A percentile compares a stretch with the other conserved stretches of the same genome.
phyloP scores from a whole-genome alignment of 2,329 filamentous ascomycete genomes.

The Metarhizium anisopliae region DNA sequence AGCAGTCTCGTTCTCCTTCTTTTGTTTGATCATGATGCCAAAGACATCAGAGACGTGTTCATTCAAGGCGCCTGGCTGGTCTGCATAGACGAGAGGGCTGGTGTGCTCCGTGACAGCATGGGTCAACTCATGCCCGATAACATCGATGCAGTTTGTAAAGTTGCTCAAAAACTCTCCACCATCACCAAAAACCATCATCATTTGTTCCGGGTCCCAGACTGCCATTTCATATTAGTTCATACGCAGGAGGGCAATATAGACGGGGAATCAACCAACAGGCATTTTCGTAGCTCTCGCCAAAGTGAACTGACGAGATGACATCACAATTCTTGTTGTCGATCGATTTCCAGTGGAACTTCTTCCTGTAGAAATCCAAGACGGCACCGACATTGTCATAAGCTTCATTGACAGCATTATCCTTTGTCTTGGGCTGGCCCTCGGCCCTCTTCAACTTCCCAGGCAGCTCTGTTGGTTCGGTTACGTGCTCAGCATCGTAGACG shows the following conservation, averaged over 20 bases:
- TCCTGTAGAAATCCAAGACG: constrained; percentile 40
- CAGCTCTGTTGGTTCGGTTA: constrained; percentile 24
- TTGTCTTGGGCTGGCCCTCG: constrained; percentile 30
- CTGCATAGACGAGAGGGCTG: constrained; percentile 39
- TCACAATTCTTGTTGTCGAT: constrained; percentile 41
- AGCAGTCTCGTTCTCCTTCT: constrained; percentile 33
- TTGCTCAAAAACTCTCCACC: constrained; percentile 41
- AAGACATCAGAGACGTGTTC: constrained; percentile 49
- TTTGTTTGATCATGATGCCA: constrained; percentile 49
- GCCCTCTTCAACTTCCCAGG: constrained; percentile 33
- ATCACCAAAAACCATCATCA: constrained; percentile 49
- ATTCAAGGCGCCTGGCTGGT: constrained; percentile 45
- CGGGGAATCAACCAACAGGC: constrained; percentile 29
- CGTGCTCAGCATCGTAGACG: constrained; percentile 34
- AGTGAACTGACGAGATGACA: constrained; percentile 46
- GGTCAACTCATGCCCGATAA: constrained; percentile 49
- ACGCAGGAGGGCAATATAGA: background rate
- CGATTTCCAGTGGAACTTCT: constrained; percentile 40
- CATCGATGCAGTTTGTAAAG: constrained; percentile 43
- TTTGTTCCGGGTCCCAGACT: constrained; percentile 40
- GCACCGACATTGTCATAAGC: constrained; percentile 40
- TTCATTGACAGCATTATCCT: constrained; percentile 36
- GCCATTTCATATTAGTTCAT: constrained; percentile 1
- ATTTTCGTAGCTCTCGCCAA: constrained; percentile 39
- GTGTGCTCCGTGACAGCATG: constrained; percentile 46